Base-by-base conservation (phyloP, 1,284 basidiomycete genomes). In the Vanrija sp. region DNA sequence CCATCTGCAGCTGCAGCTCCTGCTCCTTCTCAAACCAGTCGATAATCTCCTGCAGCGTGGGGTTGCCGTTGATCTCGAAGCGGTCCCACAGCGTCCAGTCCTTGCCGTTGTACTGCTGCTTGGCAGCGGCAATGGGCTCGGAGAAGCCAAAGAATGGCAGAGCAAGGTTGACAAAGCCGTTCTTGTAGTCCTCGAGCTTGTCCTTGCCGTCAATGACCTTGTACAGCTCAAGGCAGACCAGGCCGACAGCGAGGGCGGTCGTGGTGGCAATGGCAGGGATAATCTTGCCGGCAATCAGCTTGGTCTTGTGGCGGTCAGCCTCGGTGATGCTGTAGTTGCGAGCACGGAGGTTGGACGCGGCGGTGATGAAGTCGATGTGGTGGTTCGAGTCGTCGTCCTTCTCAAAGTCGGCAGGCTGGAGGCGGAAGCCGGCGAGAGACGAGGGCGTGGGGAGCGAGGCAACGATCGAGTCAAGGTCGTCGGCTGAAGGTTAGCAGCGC, bases 51-150 rank as follows among this genome's bases (percentile, higher is more conserved):
- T 87, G 81, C 59, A 99, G 81, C 12, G 92, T 91, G 9, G 93
- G 88, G 75, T 99, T 86, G 67, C 86, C 84, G 65, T 85, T 82
- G 76, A 99, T 89, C 75, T 93, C 87, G 79, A 99, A 93, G 53
- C 94, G 85, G 76, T 97, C 93, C 96, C 96, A 99, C 35, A 99
- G 83, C 4, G 96, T 98, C 95, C 96, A 99, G 64, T 96, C 91
- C 1, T 82, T 87, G 45, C 80, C 78, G 62, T 84, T 85, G 75
- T 93, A 96, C 81, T 80, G 93, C 63, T 84, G 81, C 81, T 94
- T 96, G 60, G 83, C 70, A n/a, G 95, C 92, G 3, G 85, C 87
- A 61, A 99, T 92, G 19, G 96, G 96, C 70, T 99, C 96, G 2
- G 93, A 97, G 81, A 98, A 99, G 22, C 93, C 96, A 71, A 98